Evolutionary conservation across 148 eudicot genomes (phyloP).

Genomic region (Silene latifolia): DNA sequence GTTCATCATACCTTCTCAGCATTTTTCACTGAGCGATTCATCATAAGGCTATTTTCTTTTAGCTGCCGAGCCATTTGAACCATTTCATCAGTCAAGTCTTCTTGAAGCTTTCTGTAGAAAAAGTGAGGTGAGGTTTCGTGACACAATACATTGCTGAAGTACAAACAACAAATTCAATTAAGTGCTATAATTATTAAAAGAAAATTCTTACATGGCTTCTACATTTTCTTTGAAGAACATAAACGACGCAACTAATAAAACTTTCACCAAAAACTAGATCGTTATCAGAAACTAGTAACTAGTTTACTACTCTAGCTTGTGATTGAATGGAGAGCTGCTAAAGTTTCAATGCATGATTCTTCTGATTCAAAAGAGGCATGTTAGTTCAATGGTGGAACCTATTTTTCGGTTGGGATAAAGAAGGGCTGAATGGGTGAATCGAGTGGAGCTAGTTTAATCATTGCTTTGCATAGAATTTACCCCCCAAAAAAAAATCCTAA

Average conservation of each 20-base stretch:
- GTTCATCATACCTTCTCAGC: slow-evolving; percentile 63
- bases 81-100: slow-evolving; percentile 97
- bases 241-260: background rate
- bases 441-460: too few relatives aligned
- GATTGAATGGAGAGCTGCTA: background rate
- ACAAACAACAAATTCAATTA: background rate
- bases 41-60: slow-evolving; percentile 80
- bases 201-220: background rate
- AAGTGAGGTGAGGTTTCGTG: background rate
- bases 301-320: background rate
- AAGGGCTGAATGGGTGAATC: too few relatives aligned
- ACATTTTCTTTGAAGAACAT: background rate
- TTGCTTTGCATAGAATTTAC: too few relatives aligned
- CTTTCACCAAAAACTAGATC: background rate
- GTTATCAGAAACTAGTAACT: background rate
- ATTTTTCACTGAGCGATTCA: slow-evolving; percentile 71
- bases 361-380: background rate
- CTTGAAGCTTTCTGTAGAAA: slow-evolving; percentile 82
- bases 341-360: background rate
- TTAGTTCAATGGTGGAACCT: background rate
- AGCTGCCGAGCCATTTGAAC: slow-evolving; percentile 78
- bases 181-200: background rate
- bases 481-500: too few relatives aligned
- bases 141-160: background rate
- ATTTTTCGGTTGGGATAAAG: too few relatives aligned